Percentiles rank a stretch among this genome's conserved stretches.
phyloP scores from a whole-genome alignment of 176 grass and related monocot genomes.

The Oryza punctata region DNA sequence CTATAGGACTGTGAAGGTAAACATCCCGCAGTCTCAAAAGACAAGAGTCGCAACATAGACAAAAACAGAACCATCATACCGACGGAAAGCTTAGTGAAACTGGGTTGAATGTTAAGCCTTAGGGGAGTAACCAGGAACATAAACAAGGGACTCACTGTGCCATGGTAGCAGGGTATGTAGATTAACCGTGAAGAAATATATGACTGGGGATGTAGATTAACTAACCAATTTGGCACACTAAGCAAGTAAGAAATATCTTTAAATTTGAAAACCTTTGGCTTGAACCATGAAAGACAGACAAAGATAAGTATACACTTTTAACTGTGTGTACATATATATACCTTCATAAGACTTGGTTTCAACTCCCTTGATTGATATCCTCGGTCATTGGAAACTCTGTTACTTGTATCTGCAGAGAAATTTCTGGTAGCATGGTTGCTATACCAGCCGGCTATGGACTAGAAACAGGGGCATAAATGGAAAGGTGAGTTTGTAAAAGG shows the following conservation, averaged over 20 bases:
- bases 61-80: not conserved
- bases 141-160: too few species aligned
- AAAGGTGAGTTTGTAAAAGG: not conserved
- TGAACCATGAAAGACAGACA: too few species aligned
- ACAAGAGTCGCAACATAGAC: not conserved
- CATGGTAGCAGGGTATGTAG: not conserved
- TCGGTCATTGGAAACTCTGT: not conserved
- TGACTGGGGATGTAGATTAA: too few species aligned
- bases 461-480: not conserved
- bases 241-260: not conserved
- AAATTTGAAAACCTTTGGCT: not conserved
- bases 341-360: constrained; percentile 17
- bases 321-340: constrained; percentile 10
- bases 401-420: constrained; percentile 28
- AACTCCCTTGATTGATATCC: constrained; percentile 21
- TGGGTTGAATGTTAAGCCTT: too few species aligned
- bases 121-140: too few species aligned
- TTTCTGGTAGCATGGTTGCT: constrained; percentile 26
- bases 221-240: not conserved
- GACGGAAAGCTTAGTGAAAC: not conserved
- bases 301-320: not conserved
- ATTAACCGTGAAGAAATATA: not conserved
- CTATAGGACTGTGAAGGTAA: not conserved
- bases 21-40: not conserved
- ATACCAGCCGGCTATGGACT: constrained; percentile 14